Conservation (phyloP, 192 early-diverging fungal species). For the Pecoramyces ruminantium region DNA sequence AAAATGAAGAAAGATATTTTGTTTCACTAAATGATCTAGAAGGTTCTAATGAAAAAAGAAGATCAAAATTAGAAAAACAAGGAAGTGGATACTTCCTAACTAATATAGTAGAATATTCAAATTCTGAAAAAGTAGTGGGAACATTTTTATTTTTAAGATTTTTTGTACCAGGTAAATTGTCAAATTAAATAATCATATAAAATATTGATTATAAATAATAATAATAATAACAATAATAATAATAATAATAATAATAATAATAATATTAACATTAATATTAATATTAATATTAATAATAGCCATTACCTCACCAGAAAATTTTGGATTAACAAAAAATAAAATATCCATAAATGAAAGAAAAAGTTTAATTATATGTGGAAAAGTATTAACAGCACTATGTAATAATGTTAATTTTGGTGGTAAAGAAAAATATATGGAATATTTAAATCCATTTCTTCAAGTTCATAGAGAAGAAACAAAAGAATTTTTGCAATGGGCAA, state of each 20-base stretch:
- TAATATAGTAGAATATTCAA: neutral
- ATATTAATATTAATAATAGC: neutral
- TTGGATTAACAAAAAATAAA: conserved; percentile 22
- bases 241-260: neutral
- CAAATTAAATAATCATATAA: neutral
- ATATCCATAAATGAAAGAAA: conserved; percentile 14
- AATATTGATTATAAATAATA: neutral
- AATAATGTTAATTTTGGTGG: conserved; percentile 41
- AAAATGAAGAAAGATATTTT: neutral
- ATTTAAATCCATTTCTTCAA: conserved; percentile 26
- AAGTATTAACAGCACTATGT: conserved; percentile 33
- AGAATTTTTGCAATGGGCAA: neutral
- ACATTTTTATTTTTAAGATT: conserved; percentile 42
- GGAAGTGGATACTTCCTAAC: neutral
- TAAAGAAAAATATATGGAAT: conserved; percentile 30
- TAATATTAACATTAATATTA: neutral
- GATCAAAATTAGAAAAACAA: neutral
- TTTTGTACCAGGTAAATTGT: conserved; percentile 29
- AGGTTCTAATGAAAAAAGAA: neutral
- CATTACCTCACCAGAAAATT: conserved; percentile 30
- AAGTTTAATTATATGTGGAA: conserved; percentile 30
- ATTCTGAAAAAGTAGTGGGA: conserved; percentile 41
- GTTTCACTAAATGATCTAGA: neutral
- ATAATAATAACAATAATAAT: neutral
- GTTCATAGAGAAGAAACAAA: neutral